These are phyloP conservation scores for Gynostemma pentaphyllum DNA, from an alignment of 306 rosid genomes.

Conservation along the genomic window DNA sequence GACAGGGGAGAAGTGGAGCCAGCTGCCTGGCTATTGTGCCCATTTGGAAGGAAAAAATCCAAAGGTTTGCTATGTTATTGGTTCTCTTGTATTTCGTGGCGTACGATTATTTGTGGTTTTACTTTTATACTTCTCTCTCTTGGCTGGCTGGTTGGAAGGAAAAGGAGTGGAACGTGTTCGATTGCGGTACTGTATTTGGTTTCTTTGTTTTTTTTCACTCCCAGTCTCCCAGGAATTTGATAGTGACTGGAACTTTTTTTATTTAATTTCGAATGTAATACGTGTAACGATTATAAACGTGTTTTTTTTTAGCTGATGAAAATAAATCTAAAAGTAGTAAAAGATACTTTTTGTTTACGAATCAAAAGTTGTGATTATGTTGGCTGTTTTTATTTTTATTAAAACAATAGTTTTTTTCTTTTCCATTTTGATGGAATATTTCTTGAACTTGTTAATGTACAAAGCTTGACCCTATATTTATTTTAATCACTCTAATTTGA, in stretches of 20 bases:
- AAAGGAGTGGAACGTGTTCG: not conserved
- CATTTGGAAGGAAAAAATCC: not conserved
- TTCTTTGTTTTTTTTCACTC: not conserved
- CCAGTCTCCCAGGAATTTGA: not conserved
- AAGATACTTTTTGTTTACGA: no score
- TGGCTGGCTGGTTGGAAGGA: not conserved
- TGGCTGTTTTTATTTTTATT: no score
- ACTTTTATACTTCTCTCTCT: not conserved
- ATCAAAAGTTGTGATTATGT: no score
- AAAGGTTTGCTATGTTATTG: not conserved
- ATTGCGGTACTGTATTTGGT: not conserved
- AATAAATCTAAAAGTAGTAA: no score
- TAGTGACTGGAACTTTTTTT: not conserved
- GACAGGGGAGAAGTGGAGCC: not conserved
- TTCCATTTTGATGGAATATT: no score
- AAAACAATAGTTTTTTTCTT: no score
- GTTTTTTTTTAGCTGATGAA: not conserved
- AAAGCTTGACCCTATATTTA: no score
- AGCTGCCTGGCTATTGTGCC: no score
- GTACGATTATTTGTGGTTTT: not conserved
- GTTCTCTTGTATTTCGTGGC: conserved; percentile 1
- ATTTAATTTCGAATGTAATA: not conserved
- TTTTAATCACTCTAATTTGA: no score
- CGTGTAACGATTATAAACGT: not conserved
- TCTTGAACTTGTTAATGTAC: no score